Evolutionary conservation across 2,329 filamentous ascomycete species (phyloP).

Genomic region (Hypocreales sp.): DNA sequence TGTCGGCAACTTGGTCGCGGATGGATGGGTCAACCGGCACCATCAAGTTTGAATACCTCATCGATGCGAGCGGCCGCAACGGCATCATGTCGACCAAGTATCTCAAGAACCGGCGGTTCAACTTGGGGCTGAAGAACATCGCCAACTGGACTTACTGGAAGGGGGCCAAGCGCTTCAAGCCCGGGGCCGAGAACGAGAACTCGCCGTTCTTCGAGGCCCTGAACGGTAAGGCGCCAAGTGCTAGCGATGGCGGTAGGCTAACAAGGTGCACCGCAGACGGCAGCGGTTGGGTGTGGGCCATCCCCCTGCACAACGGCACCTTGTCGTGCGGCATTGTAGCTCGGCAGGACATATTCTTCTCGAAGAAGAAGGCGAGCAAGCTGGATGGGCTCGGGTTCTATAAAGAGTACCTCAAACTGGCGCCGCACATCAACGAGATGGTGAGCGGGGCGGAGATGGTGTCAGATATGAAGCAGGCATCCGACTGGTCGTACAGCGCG

Average conservation of each 20-base stretch:
- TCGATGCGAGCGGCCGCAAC: constrained; percentile 30
- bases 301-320: constrained; percentile 31
- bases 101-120: constrained; percentile 28
- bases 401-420: constrained; percentile 14
- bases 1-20: constrained; percentile 17
- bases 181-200: constrained; percentile 17
- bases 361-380: constrained; percentile 14
- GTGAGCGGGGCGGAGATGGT: constrained; percentile 17
- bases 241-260: too few relatives aligned
- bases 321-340: constrained; percentile 25
- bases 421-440: constrained; percentile 13
- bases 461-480: constrained; percentile 21
- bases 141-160: constrained; percentile 34
- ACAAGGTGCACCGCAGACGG: constrained; percentile 14
- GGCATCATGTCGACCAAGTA: constrained; percentile 32
- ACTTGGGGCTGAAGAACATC: constrained; percentile 30
- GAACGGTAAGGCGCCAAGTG: too few relatives aligned
- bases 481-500: constrained; percentile 31
- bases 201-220: constrained; percentile 28
- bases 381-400: too few relatives aligned
- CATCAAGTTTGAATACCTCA: constrained; percentile 29
- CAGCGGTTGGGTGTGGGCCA: constrained; percentile 33
- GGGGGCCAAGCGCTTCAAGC: constrained; percentile 13
- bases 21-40: constrained; percentile 19
- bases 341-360: constrained; percentile 18